Base-by-base conservation (phyloP, 2,329 filamentous ascomycete genomes). In the Epichloe sylvatica region DNA sequence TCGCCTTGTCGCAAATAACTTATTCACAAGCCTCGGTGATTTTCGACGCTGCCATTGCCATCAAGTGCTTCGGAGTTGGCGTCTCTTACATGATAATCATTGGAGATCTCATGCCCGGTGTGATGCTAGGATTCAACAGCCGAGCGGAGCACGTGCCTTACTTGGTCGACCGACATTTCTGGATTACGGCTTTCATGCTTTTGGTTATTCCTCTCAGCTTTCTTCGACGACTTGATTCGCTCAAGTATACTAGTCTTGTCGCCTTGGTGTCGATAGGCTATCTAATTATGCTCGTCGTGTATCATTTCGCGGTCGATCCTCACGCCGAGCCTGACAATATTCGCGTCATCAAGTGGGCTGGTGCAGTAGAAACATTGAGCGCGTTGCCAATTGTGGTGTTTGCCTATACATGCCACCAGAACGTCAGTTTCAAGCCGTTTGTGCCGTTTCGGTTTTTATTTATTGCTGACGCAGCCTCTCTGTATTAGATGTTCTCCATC, bases 21-120 rank as follows among this genome's bases (percentile, higher is more conserved):
- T 98, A 97, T 60, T 92, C 92, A 1, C 95, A 95, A 64, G 89
- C 91, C 2, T 87, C 92, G 8, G 88, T 98, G 44, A 75, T 97
- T 43, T 98, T 98, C 65, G 92, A 98, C 68, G 83, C 84, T 6
- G 92, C 92, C 5, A 98, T 98, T 63, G 89, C 91, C 12, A 81
- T 98, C 62, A 98, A 98, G 66, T 98, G 92, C 67, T 98, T 98
- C 63, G 92, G 92, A 37, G 92, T 98, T 9, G 92, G 86, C 21
- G 87, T 97, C 52, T 96, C 89, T 59, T 98, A 98, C 69, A 78
- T 98, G 59, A 98, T 98, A 62, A 97, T 98, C 61, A 97, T 98
- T 58, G 92, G 92, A 46, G 92, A 98, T 64, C 72, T 98, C 54
- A 98, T 98, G 92, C 92, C 92, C 1, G 91, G 89, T 38, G 92